A percentile compares a stretch with the other conserved stretches of the same genome.
phyloP scores from a whole-genome alignment of 2,329 filamentous ascomycete genomes.

The Epichloe amarillans region DNA sequence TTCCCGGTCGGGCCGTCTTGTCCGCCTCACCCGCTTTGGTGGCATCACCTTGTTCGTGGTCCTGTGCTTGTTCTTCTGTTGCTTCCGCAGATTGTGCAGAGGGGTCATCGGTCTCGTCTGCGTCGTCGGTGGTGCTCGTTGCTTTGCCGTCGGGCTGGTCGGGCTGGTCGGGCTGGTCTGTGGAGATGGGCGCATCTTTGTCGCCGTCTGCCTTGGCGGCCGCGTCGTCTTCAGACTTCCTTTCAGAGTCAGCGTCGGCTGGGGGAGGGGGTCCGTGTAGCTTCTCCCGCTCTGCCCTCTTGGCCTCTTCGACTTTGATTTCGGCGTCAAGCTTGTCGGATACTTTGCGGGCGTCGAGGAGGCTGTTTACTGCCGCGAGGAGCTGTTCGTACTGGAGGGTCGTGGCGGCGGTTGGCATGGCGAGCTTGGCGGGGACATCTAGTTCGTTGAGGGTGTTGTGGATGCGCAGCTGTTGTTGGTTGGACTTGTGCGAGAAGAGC shows the following conservation, averaged over 20 bases:
- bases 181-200: conserved; percentile 2
- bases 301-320: conserved; percentile 45
- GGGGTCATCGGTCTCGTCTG: conserved; percentile 3
- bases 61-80: conserved; percentile 3
- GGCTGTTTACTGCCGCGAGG: conserved; percentile 49
- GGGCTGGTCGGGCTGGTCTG: conserved; percentile 11
- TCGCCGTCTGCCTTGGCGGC: conserved; percentile 7
- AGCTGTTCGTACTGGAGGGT: conserved; percentile 59
- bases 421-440: conserved; percentile 54
- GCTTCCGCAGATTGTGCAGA: conserved; percentile 6
- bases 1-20: conserved; percentile 21
- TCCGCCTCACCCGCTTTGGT: conserved; percentile 11
- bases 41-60: background rate
- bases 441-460: conserved; percentile 58
- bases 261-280: conserved; percentile 5
- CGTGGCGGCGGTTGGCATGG: conserved; percentile 62
- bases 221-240: background rate
- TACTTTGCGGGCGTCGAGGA: conserved; percentile 63
- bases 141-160: conserved; percentile 11
- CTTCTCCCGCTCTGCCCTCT: conserved; percentile 41
- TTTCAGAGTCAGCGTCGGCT: background rate
- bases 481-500: conserved; percentile 62
- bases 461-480: conserved; percentile 64
- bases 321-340: conserved; percentile 65
- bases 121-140: conserved; percentile 4